These are phyloP conservation scores for Coemansia sp. DNA, from an alignment of 192 early-diverging fungal species.

Conservation along the genomic window DNA sequence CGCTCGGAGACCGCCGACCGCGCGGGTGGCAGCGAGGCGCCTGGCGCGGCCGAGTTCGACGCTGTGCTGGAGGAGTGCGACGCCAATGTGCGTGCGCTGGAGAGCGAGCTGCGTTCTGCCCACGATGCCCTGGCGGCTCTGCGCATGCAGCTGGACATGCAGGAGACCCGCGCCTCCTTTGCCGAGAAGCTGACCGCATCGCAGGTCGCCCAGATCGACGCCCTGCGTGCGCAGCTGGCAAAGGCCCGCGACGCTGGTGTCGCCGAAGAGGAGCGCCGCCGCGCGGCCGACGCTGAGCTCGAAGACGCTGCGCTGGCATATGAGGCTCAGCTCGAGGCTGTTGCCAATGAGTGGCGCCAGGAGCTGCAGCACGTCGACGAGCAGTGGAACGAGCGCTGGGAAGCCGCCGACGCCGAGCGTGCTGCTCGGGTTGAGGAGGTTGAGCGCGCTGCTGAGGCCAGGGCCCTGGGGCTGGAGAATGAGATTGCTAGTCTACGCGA, in stretches of 20 bases:
- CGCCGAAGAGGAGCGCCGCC: slow-evolving; percentile 57
- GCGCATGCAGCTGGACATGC: slow-evolving; percentile 61
- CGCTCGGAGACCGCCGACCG: background rate
- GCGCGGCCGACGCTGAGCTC: slow-evolving; percentile 58
- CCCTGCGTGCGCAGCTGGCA: slow-evolving; percentile 46
- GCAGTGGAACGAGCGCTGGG: slow-evolving; percentile 55
- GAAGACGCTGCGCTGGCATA: slow-evolving; percentile 53
- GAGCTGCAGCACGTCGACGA: slow-evolving; percentile 47
- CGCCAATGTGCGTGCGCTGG: slow-evolving; percentile 64
- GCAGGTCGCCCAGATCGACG: slow-evolving; percentile 58
- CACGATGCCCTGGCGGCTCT: slow-evolving; percentile 64
- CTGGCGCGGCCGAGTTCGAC: slow-evolving; percentile 63
- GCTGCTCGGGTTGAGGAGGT: background rate
- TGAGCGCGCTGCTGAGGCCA: background rate
- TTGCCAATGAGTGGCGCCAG: slow-evolving; percentile 31
- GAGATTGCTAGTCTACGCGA: background rate
- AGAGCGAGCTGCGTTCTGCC: slow-evolving; percentile 63
- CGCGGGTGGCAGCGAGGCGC: slow-evolving; percentile 18
- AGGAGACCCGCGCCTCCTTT: slow-evolving; percentile 59
- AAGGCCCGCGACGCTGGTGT: slow-evolving; percentile 52
- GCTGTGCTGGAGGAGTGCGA: slow-evolving; percentile 78
- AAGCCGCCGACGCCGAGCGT: slow-evolving; percentile 17
- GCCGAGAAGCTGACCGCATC: slow-evolving; percentile 49
- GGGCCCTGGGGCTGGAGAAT: background rate
- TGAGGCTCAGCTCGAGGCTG: slow-evolving; percentile 41